phyloP scores from a whole-genome alignment of 1,284 basidiomycete species.

The Lignosus rhinocerotis region DNA sequence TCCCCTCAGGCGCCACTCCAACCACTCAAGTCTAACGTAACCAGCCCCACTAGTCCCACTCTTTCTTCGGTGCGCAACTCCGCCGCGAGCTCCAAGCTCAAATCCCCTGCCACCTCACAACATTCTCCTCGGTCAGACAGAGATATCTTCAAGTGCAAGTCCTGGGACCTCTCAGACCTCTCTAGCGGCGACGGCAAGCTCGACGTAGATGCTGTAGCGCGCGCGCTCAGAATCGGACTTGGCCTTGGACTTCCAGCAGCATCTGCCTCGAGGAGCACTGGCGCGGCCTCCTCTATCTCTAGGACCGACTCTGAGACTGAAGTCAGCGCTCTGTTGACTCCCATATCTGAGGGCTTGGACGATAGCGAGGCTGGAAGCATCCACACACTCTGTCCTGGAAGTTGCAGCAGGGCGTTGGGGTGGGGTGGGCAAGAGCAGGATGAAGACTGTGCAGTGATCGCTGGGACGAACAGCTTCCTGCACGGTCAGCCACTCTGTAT shows the following conservation, averaged over 20 bases:
- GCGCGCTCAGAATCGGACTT: slow-evolving; percentile 29
- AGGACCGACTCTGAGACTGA: neutral
- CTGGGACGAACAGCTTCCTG: slow-evolving; percentile 14
- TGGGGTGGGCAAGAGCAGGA: slow-evolving; percentile 2
- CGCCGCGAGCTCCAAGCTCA: neutral
- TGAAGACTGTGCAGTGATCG: slow-evolving; percentile 4
- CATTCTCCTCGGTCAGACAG: neutral
- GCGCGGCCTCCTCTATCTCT: neutral
- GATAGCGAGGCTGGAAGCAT: neutral
- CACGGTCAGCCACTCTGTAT: slow-evolving; percentile 29
- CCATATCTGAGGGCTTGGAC: neutral
- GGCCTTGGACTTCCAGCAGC: slow-evolving; percentile 1
- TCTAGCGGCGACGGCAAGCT: slow-evolving; percentile 26
- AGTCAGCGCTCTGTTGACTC: neutral
- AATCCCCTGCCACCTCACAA: neutral
- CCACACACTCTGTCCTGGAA: neutral
- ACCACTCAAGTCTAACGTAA: neutral
- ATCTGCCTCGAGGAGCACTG: neutral
- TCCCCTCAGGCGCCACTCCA: neutral
- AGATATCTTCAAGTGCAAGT: neutral
- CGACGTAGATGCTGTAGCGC: slow-evolving; percentile 34
- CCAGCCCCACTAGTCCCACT: neutral
- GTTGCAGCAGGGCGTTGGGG: slow-evolving; percentile 5
- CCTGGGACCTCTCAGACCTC: slow-evolving; percentile 30
- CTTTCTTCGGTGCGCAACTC: neutral